phyloP scores from a whole-genome alignment of 139 green algal species.

The Raphidocelis subcapitata region DNA sequence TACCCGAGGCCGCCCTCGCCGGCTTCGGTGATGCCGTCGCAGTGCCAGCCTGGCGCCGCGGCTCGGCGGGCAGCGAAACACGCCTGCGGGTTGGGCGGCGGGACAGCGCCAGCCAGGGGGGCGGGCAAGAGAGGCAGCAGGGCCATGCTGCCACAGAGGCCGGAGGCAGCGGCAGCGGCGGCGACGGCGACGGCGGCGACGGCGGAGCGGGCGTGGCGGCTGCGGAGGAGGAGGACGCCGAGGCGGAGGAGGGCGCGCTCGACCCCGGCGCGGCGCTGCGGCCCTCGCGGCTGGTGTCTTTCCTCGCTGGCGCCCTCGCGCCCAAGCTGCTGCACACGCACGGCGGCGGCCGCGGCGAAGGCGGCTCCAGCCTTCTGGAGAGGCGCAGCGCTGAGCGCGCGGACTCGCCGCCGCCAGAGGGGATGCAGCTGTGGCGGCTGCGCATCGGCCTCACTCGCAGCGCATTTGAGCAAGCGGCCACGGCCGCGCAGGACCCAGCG shows the following conservation, averaged over 20 bases:
- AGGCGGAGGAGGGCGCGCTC: background rate
- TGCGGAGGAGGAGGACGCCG: background rate
- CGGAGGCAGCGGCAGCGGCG: too few relatives aligned
- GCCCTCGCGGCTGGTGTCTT: background rate
- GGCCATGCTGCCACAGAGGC: too few relatives aligned
- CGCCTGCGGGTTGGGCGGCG: too few relatives aligned
- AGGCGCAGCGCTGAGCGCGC: too few relatives aligned
- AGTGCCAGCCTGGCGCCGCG: too few relatives aligned
- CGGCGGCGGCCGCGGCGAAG: background rate
- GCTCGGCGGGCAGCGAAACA: too few relatives aligned
- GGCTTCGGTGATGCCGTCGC: too few relatives aligned
- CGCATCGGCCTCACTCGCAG: background rate
- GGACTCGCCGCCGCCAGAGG: background rate
- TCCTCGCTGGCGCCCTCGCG: background rate
- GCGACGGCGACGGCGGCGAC: too few relatives aligned
- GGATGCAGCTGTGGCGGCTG: slow-evolving; percentile 11
- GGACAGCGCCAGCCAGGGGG: background rate
- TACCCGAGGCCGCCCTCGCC: too few relatives aligned
- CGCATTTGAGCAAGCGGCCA: background rate
- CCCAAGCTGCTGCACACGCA: background rate
- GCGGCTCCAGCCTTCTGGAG: background rate
- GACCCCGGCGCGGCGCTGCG: background rate
- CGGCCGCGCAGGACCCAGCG: background rate
- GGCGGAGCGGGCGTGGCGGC: too few relatives aligned
- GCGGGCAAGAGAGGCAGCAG: background rate